Base-by-base conservation (phyloP, 2,329 filamentous ascomycete species). In the Trichocomaceae sp. region DNA sequence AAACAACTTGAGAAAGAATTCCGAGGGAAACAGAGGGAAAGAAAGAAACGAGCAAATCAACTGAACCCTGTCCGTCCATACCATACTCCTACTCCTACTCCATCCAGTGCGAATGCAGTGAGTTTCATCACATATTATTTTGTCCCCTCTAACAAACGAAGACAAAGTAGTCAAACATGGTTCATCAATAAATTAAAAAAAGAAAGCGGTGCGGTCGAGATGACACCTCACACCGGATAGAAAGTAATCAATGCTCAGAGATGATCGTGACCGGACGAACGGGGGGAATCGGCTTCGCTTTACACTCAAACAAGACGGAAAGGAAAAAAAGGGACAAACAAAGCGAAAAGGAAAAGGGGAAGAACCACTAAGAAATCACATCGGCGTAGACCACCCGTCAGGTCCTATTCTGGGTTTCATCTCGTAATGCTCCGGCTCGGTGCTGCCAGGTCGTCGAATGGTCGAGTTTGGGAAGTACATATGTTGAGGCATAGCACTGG, bases 401-500 rank as follows among this genome's bases (percentile, higher is more conserved):
- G 70, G 66, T 29, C 64, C 64, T 55, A 71, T 56, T 54, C 66
- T 68, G 23, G 81, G 76, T 69, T 83, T 86, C 59, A 81, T 75
- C 45, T 85, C 83, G 62, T 85, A 87, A 54, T 80, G 77, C 53
- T 83, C 78, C 6, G 86, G 84, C 67, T 93, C 87, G 2, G 87
- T 83, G 77, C 87, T 90, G 62, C 87, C 85, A 3, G 86, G 85
- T 57, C 87, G 80, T 55, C 87, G 83, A 61, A 89, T 83, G 56
- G 83, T 80, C 5, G 82, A 79, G 58, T 83, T 83, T 35, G 80
- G 78, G 62, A 90, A 91, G 69, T 90, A 92, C 75, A 90, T 83
- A 63, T 86, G 83, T 42, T 80, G 79, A 26, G 72, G 70, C 66
- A 74, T 71, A 15, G 69, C 67, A 26, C 65, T 69, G 9, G 70